Conservation (phyloP, 305 asterid genomes). For the Fraxinus platypoda region DNA sequence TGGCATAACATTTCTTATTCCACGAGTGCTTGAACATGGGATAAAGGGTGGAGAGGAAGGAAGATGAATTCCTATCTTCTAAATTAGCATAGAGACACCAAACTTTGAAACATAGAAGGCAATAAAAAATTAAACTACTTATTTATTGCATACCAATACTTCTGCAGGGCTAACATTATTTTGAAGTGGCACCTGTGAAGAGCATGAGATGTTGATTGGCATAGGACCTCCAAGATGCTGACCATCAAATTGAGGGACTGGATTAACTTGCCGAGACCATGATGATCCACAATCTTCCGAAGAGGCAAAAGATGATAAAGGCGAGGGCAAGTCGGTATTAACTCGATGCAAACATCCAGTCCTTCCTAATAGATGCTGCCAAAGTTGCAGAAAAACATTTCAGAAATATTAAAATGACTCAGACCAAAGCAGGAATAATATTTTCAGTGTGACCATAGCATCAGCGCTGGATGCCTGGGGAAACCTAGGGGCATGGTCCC, state of each 20-base stretch:
- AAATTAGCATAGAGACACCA: neutral
- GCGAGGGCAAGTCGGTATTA: conserved; percentile 25
- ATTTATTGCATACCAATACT: conserved; percentile 22
- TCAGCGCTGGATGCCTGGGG: neutral
- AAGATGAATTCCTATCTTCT: neutral
- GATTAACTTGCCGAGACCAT: conserved; percentile 27
- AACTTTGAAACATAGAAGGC: neutral
- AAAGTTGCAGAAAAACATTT: conserved; percentile 1
- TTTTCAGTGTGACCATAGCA: conserved; percentile 1
- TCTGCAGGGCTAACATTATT: conserved; percentile 27
- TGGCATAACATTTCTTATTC: neutral
- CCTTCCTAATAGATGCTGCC: conserved; percentile 27
- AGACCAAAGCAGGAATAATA: neutral
- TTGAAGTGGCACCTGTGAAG: conserved; percentile 31
- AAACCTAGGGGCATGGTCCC: neutral
- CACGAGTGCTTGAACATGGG: neutral
- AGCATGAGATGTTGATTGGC: conserved; percentile 16
- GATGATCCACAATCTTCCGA: conserved; percentile 24
- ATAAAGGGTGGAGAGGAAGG: neutral
- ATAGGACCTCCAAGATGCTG: conserved; percentile 21
- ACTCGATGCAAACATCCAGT: conserved; percentile 23
- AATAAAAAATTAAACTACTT: neutral
- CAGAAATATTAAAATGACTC: neutral
- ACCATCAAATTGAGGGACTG: conserved; percentile 15
- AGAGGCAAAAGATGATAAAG: conserved; percentile 19